phyloP scores from a whole-genome alignment of 192 early-diverging fungal species.

The Umbelopsis sp. region DNA sequence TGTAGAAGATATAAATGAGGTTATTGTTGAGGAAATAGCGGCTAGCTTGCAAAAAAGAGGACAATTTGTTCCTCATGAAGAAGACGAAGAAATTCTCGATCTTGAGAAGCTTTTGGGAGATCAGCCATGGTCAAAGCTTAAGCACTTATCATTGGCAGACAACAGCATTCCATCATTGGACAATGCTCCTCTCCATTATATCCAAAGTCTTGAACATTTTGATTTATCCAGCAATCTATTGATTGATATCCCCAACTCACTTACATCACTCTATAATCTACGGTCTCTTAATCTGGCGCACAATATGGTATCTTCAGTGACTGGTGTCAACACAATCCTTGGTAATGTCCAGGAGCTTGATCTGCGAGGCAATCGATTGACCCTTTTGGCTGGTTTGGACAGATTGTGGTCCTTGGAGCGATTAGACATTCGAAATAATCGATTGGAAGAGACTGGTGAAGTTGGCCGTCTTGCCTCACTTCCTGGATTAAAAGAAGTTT shows the following conservation, averaged over 20 bases:
- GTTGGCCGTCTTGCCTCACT: constrained; percentile 51
- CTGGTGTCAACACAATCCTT: constrained; percentile 50
- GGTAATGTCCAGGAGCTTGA: constrained; percentile 56
- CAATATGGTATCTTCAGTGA: constrained; percentile 58
- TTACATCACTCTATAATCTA: constrained; percentile 53
- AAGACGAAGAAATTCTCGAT: background rate
- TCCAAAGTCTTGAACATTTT: constrained; percentile 46
- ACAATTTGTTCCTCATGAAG: constrained; percentile 6
- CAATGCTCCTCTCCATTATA: constrained; percentile 40
- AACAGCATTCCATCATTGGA: constrained; percentile 52
- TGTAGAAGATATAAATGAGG: constrained; percentile 52
- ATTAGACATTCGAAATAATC: constrained; percentile 58
- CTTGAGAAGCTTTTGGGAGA: background rate
- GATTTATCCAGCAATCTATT: constrained; percentile 59
- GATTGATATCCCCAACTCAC: constrained; percentile 43
- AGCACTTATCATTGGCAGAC: constrained; percentile 50
- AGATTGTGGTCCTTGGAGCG: constrained; percentile 58
- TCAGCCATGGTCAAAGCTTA: constrained; percentile 42
- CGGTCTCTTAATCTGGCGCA: constrained; percentile 52
- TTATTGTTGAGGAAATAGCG: constrained; percentile 43
- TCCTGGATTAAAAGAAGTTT: constrained; percentile 53
- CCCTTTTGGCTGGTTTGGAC: constrained; percentile 56
- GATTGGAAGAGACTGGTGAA: constrained; percentile 53
- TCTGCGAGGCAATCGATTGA: constrained; percentile 52
- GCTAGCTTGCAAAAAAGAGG: constrained; percentile 12